A percentile compares a stretch with the other conserved stretches of the same genome.
Conservation (phyloP, 2,329 filamentous ascomycete genomes). For the Ophiobolus disseminans region DNA sequence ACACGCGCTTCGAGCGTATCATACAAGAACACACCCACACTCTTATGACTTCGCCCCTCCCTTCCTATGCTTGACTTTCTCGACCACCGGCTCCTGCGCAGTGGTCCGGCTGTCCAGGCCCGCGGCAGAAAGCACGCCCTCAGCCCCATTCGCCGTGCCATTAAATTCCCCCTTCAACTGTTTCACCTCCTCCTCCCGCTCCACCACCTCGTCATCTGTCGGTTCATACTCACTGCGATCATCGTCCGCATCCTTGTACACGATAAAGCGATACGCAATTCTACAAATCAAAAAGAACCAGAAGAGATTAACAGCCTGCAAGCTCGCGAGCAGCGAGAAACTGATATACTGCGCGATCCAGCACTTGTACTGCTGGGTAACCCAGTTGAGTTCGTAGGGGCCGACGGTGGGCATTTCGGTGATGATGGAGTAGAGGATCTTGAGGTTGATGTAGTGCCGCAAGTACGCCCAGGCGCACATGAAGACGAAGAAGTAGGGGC, state of each 20-base stretch:
- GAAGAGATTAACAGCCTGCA: constrained; percentile 80
- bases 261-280: constrained; percentile 74
- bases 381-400: constrained; percentile 79
- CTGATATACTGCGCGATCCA: constrained; percentile 72
- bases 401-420: constrained; percentile 78
- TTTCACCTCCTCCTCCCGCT: constrained; percentile 22
- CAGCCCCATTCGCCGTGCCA: constrained; percentile 24
- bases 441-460: constrained; percentile 83
- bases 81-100: constrained; percentile 21
- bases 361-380: constrained; percentile 78
- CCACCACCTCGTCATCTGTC: constrained; percentile 55
- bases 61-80: constrained; percentile 28
- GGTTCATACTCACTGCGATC: constrained; percentile 73
- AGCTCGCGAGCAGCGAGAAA: constrained; percentile 65
- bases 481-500: constrained; percentile 84
- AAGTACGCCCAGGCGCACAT: constrained; percentile 87
- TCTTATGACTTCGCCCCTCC: constrained; percentile 7
- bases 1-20: too few relatives aligned
- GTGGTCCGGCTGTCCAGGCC: constrained; percentile 17
- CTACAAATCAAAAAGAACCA: constrained; percentile 81
- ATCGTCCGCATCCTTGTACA: constrained; percentile 68
- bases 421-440: constrained; percentile 76
- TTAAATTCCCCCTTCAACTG: constrained; percentile 10
- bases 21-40: too few relatives aligned
- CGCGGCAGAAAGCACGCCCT: constrained; percentile 36